These are phyloP conservation scores for Ophiostoma triangulosporum DNA, from an alignment of 2,329 filamentous ascomycete species.

Conservation along the genomic window DNA sequence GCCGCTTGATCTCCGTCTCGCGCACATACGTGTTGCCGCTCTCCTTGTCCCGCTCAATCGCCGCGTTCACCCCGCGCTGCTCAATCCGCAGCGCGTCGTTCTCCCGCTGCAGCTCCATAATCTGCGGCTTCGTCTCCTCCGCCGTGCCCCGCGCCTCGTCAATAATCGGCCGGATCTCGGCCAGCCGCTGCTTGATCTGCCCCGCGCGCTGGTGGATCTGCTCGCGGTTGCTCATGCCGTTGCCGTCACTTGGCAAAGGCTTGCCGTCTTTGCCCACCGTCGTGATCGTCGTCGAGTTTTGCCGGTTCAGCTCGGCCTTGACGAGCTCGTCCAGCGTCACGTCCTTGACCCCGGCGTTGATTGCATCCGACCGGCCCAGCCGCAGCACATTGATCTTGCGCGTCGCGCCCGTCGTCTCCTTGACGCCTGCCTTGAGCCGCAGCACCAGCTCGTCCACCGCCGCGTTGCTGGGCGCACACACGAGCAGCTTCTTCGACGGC, in stretches of 20 bases:
- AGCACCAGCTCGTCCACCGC: conserved; percentile 93
- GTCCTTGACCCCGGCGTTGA: conserved; percentile 78
- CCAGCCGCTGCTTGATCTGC: conserved; percentile 63
- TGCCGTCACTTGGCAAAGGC: neutral
- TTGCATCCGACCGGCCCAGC: conserved; percentile 79
- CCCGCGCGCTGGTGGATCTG: conserved; percentile 49
- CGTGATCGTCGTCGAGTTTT: conserved; percentile 2
- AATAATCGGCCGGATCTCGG: conserved; percentile 55
- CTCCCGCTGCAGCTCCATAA: conserved; percentile 53
- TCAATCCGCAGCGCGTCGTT: conserved; percentile 56
- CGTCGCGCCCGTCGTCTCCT: conserved; percentile 55
- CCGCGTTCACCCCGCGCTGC: conserved; percentile 65
- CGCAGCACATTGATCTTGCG: conserved; percentile 79
- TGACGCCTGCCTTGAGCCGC: conserved; percentile 77
- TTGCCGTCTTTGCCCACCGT: conserved; percentile 6
- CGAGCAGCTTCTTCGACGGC: conserved; percentile 67
- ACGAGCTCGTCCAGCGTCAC: conserved; percentile 91
- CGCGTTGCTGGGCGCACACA: conserved; percentile 97
- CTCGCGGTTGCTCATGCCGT: conserved; percentile 36
- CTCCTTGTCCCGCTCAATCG: conserved; percentile 80
- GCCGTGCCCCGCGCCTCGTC: conserved; percentile 49
- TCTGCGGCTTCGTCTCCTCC: conserved; percentile 32
- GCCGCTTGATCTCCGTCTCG: conserved; percentile 73
- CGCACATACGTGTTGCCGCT: conserved; percentile 69
- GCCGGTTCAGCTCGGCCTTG: conserved; percentile 45